Base-by-base conservation (phyloP, 148 eudicot genomes). In the Euryodendron excelsum region DNA sequence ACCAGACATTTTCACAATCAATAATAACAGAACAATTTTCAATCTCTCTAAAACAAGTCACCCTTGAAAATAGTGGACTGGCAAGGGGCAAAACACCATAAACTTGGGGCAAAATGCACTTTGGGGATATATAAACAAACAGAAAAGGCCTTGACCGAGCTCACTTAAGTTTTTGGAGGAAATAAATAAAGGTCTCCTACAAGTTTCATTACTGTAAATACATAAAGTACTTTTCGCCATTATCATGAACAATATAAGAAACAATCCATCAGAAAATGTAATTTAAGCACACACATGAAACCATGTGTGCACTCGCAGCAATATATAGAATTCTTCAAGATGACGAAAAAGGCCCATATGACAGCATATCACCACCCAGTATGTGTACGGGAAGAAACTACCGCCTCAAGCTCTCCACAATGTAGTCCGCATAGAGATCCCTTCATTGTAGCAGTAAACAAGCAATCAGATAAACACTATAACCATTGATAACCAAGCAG, bases 401-500 rank as follows among this genome's bases (percentile, higher is more conserved):
- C 73, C 78, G 82, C 84, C 89, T 86, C 83, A 88, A 74, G 77
- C 84, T 88, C 83, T 88, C 91, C 77, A 86, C 87, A 6, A 86
- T 78, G 77, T 86, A 84, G 70, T 84, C 81, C 0, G 90, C 90
- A 33, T 88, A 88, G 79, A 88, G 83, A 52, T 76, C 10, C 83
- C 83, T 81, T 33, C 50, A 75, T 15, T 27, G 23, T 31, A 45
- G 36, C 45, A 69, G 34, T 21, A 31, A 67, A 52, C 6, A 14
- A 23, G 1, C n/a, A 5, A 47, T 75, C 0, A 75, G 83, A 50
- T 4, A 5, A 41, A 41, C 9, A 9, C 45, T 9, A 41, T 41
- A 41, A 9, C 45, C 45, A 41, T 41, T 69, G 69, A 61, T n/a
- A 27, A 18, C 41, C n/a, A 72, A 48, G 39, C 25, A 62, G 18